These are phyloP conservation scores for Tuber magnatum DNA, from an alignment of 495 filamentous ascomycete genomes.

Conservation along the genomic window DNA sequence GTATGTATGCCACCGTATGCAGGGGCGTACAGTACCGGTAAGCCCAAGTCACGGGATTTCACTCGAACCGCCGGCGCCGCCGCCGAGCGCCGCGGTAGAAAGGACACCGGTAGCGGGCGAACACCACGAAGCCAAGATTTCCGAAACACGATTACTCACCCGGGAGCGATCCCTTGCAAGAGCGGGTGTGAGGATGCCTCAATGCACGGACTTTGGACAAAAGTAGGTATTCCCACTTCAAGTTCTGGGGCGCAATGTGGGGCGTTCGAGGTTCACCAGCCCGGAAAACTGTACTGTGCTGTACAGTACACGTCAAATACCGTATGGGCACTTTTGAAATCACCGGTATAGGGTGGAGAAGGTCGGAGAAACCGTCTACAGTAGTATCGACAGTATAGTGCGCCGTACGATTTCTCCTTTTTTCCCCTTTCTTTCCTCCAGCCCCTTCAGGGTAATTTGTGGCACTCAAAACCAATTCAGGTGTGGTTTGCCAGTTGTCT, in stretches of 20 bases:
- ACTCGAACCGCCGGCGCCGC: not conserved
- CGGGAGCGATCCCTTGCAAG: not conserved
- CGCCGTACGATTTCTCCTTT: not conserved
- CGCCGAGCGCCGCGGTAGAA: not conserved
- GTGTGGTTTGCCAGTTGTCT: not conserved
- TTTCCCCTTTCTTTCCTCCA: not conserved
- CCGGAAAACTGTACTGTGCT: not conserved
- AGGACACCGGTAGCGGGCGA: not conserved
- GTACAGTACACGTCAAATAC: not conserved
- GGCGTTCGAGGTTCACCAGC: not conserved
- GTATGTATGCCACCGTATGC: not conserved
- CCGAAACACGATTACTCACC: not conserved
- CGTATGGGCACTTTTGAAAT: not conserved
- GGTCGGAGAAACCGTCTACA: not conserved
- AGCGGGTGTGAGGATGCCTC: not conserved
- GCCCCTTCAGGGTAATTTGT: not conserved
- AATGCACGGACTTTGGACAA: not conserved
- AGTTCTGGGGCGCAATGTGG: not conserved
- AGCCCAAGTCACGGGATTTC: not conserved
- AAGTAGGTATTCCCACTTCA: not conserved
- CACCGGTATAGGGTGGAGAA: not conserved
- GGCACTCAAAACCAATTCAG: not conserved
- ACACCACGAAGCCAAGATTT: not conserved
- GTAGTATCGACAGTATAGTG: not conserved
- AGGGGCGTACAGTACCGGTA: no score